Percentiles rank a stretch among this genome's conserved stretches.
Evolutionary conservation across 2,329 filamentous ascomycete genomes (phyloP).

Genomic region (Dactylonectria macrodidyma): DNA sequence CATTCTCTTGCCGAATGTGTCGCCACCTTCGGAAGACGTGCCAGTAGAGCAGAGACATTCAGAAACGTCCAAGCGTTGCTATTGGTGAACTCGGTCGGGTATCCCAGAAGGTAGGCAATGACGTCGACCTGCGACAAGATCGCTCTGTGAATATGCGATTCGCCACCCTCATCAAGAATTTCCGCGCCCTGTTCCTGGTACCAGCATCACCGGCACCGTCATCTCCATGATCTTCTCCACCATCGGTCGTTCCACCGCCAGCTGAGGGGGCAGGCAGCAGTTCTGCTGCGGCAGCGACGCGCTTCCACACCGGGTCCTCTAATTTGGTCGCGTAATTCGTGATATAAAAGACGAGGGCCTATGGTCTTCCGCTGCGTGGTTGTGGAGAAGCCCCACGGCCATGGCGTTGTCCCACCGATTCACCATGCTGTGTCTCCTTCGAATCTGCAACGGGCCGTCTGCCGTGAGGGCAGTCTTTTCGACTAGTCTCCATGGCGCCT

Average conservation of each 20-base stretch:
- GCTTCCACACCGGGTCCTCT: slow-evolving; percentile 27
- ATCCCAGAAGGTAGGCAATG: too few species aligned
- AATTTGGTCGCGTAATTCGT: slow-evolving; percentile 31
- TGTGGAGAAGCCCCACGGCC: slow-evolving; percentile 27
- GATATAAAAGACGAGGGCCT: slow-evolving; percentile 18
- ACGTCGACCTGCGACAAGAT: too few species aligned
- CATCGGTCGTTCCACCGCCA: background rate
- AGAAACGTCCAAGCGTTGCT: too few species aligned
- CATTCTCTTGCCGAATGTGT: too few species aligned
- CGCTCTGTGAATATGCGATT: too few species aligned
- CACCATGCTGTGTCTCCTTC: slow-evolving; percentile 17
- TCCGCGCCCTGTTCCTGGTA: too few species aligned
- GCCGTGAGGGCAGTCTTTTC: slow-evolving; percentile 18
- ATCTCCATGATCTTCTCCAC: background rate
- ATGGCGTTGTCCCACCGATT: slow-evolving; percentile 30
- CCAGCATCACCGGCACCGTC: too few species aligned
- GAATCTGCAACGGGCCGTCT: slow-evolving; percentile 17
- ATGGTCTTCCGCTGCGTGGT: slow-evolving; percentile 19
- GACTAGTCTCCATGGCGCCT: slow-evolving; percentile 27
- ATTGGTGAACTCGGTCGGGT: too few species aligned
- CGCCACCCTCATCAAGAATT: too few species aligned
- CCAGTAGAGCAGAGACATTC: too few species aligned
- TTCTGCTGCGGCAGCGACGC: background rate
- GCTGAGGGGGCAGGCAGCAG: background rate
- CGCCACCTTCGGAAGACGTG: too few species aligned